These are phyloP conservation scores for Populus ilicifolia DNA, from an alignment of 345 rosid genomes.

Conservation along the genomic window DNA sequence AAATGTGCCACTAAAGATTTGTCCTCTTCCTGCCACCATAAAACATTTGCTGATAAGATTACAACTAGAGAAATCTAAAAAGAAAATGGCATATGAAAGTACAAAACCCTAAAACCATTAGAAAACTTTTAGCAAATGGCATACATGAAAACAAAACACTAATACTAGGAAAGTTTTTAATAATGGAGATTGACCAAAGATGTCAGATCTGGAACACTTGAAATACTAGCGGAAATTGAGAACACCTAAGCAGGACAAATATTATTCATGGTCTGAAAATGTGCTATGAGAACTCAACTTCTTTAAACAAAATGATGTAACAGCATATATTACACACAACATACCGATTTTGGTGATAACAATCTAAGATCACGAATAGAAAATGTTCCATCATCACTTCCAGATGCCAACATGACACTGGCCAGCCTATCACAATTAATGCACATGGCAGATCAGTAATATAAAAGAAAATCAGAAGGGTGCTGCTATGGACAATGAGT, in stretches of 20 bases:
- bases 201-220: neutral
- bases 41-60: neutral
- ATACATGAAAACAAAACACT: neutral
- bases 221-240: neutral
- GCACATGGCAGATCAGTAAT: neutral
- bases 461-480: neutral
- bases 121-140: neutral
- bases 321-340: neutral
- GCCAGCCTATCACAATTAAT: conserved; percentile 57
- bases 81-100: neutral
- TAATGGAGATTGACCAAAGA: neutral
- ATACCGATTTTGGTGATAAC: conserved; percentile 24
- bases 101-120: neutral
- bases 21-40: conserved; percentile 52
- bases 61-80: neutral
- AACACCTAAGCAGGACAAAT: neutral
- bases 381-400: conserved; percentile 93
- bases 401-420: conserved; percentile 91
- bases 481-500: neutral
- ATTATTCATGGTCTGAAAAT: neutral
- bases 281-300: neutral
- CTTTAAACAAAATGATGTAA: neutral
- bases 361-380: conserved; percentile 86
- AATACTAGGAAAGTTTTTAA: neutral
- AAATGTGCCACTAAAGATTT: conserved; percentile 80